Percentiles rank a stretch among this genome's conserved stretches.
Evolutionary conservation across 2,329 filamentous ascomycete species (phyloP).

Genomic region (Clonostachys sp.): DNA sequence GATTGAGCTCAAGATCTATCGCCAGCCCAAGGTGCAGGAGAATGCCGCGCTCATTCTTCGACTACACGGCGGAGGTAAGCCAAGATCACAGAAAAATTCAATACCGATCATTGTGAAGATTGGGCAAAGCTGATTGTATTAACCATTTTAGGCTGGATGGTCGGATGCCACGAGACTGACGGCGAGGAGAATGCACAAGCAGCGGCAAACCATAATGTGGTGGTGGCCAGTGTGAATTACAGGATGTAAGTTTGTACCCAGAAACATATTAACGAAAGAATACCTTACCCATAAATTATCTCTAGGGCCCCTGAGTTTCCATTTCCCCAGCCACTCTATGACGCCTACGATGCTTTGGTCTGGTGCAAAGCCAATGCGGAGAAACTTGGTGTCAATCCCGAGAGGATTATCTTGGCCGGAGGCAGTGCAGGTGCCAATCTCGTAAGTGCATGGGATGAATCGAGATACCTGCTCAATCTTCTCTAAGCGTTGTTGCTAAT

Average conservation of each 20-base stretch:
- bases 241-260: slow-evolving; percentile 6
- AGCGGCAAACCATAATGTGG: slow-evolving; percentile 6
- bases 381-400: slow-evolving; percentile 7
- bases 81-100: not conserved
- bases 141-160: slow-evolving; percentile 7
- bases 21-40: not conserved
- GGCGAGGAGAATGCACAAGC: slow-evolving; percentile 12
- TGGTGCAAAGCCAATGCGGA: slow-evolving; percentile 14
- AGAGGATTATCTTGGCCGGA: slow-evolving; percentile 11
- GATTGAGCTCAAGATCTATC: slow-evolving; percentile 13
- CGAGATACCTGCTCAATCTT: not conserved
- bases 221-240: slow-evolving; percentile 15
- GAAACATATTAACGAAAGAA: not conserved
- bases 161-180: slow-evolving; percentile 14
- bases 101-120: too few species aligned
- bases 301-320: slow-evolving; percentile 11
- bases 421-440: slow-evolving; percentile 12
- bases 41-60: slow-evolving; percentile 12
- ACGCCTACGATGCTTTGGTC: slow-evolving; percentile 12
- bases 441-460: not conserved
- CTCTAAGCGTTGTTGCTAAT: not conserved
- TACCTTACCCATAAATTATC: not conserved
- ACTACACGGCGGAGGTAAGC: slow-evolving; percentile 15
- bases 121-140: not conserved
- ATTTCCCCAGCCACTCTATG: slow-evolving; percentile 10